Evolutionary conservation across 2,329 filamentous ascomycete genomes (phyloP), one percentile per base, ranked within the genome.

Genomic region (Xylariaceae sp.): DNA sequence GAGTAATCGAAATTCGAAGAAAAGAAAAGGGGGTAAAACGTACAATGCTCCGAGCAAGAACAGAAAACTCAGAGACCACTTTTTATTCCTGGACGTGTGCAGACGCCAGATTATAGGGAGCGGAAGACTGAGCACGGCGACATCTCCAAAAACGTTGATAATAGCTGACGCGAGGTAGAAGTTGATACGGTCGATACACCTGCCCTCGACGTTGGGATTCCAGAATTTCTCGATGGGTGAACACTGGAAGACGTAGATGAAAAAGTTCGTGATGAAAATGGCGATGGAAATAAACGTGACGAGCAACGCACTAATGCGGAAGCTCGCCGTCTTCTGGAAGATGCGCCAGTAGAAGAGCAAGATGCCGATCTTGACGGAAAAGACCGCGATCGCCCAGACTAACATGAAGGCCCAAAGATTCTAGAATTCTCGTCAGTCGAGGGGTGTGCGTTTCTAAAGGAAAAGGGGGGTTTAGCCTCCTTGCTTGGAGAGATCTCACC

Each of bases 21-120:
- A 45, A 23, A 47, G 42, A 50, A 48, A 50, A 3, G 6, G n/a
- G 13, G 13, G 6, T 15, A 45, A 15, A 34, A 30, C 30, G 17
- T 60, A 72, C 71, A 72, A 70, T 23, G 67, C 67, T 13, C 71
- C 71, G 8, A 73, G 65, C 13, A 73, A 58, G 49, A 73, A 72
- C 13, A 73, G 52, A 34, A 72, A 69, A 18, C 68, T 72, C 35
- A 72, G 52, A 0, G 70, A 71, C 62, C 61, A 66, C 57, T 72
- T 73, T 50, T 67, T 69, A 51, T 62, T 68, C 55, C 58, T 68
- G 0, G 68, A 69, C 13, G 70, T 67, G 49, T 71, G 66, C 44
- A 73, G 52, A 2, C 55, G 48, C 71, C 70, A 72, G 8, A 73
- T 66, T 2, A 72, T 65, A 0, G 71, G 71, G 11, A 72, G 58